Base-by-base conservation (phyloP, 495 filamentous ascomycete genomes). In the Staphylotrichum longicolle region DNA sequence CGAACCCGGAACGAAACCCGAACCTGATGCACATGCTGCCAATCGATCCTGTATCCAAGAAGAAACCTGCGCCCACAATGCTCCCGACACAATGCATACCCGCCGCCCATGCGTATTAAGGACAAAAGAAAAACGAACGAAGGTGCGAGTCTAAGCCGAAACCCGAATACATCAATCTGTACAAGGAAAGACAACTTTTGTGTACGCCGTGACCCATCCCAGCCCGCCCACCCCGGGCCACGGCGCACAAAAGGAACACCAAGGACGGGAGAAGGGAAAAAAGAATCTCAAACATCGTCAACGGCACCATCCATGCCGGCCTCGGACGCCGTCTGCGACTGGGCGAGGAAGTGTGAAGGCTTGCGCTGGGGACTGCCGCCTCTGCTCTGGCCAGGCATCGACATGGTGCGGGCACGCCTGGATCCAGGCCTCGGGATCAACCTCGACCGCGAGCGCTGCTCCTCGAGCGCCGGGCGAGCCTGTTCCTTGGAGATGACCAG, bases 401-500 rank as follows among this genome's bases (percentile, higher is more conserved):
- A 66, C 66, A 74, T 57, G n/a, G 69, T 74, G 39, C 71, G 52
- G 5, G 71, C 69, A 14, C 71, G 60, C 3, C 69, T 54, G 3
- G 66, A 70, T 5, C 66, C 66, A 1, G 69, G 66, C 37, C 69
- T 49, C 9, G 67, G 52, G 27, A 66, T 65, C 37, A 66, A 49
- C 6, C 67, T 45, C 0, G 60, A 58, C 7, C 67, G 54, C 7
- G 64, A 48, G 0, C 72, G 57, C 11, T 68, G 66, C 58, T 74
- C 72, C 54, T 73, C 70, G 41, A 73, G 62, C 2, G 72, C 72
- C 0, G 72, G 67, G 1, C 72, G 69, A 0, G 72, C 72, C 62
- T 74, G 72, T 47, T 74, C 70, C 63, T 74, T 74, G 59, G 70
- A 72, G 45, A 74, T 74, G 12, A 74, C 72, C 33, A 74, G 57